Evolutionary conservation across 768 basidiomycete genomes (phyloP).

Genomic region (Lactarius tabidus): DNA sequence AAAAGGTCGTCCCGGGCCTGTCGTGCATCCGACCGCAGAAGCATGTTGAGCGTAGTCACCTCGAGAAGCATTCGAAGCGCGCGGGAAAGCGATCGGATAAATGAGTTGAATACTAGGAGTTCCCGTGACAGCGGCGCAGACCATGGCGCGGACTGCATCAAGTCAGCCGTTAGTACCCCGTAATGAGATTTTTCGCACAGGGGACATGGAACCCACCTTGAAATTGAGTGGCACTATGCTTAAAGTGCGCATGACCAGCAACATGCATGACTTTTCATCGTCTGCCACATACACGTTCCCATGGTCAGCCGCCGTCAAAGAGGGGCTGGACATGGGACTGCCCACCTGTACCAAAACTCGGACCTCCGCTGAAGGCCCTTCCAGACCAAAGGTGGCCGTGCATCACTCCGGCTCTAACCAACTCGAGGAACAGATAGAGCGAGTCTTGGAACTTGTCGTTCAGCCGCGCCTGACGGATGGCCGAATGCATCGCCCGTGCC

Average conservation of each 20-base stretch:
- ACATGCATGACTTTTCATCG: slow-evolving; percentile 90
- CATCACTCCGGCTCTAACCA: slow-evolving; percentile 94
- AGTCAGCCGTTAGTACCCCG: slow-evolving; percentile 2
- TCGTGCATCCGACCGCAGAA: slow-evolving; percentile 84
- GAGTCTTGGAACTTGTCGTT: slow-evolving; percentile 99
- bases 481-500: slow-evolving; percentile 87
- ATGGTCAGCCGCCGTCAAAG: slow-evolving; percentile 19
- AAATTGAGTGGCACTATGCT: slow-evolving; percentile 94
- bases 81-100: slow-evolving; percentile 86
- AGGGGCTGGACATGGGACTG: slow-evolving; percentile 27
- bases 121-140: slow-evolving; percentile 95
- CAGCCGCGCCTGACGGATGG: slow-evolving; percentile 69
- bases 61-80: slow-evolving; percentile 88
- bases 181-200: slow-evolving; percentile 9
- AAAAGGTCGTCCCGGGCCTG: slow-evolving; percentile 85
- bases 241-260: slow-evolving; percentile 93
- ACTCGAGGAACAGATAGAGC: slow-evolving; percentile 89
- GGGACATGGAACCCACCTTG: slow-evolving; percentile 54
- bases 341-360: slow-evolving; percentile 88
- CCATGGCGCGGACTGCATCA: slow-evolving; percentile 78
- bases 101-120: slow-evolving; percentile 96
- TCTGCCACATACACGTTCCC: slow-evolving; percentile 42
- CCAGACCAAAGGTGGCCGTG: slow-evolving; percentile 90
- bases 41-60: slow-evolving; percentile 88
- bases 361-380: slow-evolving; percentile 87